phyloP scores from a whole-genome alignment of 2,329 filamentous ascomycete species.

The Metarhizium sp. region DNA sequence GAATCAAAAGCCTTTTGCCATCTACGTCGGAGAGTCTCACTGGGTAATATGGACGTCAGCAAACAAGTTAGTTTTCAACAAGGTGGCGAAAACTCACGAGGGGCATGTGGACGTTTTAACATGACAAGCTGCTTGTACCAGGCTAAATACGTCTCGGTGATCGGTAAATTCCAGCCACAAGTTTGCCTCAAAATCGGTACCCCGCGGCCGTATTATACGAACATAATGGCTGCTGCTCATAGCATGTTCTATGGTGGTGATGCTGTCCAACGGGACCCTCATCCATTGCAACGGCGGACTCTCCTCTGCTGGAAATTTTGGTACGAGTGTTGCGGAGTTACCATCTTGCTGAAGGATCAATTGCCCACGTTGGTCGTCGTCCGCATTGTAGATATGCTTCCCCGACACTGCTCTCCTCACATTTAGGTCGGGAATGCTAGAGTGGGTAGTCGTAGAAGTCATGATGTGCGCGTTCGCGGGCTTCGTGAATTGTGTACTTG shows the following conservation, averaged over 20 bases:
- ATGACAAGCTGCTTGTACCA: background rate
- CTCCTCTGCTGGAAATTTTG: background rate
- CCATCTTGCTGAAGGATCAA: conserved; percentile 3
- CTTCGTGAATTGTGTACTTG: conserved; percentile 11
- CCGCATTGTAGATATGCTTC: conserved; percentile 5
- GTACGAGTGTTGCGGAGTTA: background rate
- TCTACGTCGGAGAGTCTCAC: background rate
- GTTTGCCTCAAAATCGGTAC: background rate
- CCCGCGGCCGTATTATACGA: conserved; percentile 13
- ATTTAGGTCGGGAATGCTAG: background rate
- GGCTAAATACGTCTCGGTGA: background rate
- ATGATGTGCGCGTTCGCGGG: background rate
- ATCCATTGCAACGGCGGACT: conserved; percentile 5
- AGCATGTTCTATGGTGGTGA: conserved; percentile 8
- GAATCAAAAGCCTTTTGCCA: conserved; percentile 4
- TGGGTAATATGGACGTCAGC: background rate
- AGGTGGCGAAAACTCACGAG: background rate
- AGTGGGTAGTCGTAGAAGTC: background rate
- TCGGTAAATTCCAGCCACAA: conserved; percentile 15
- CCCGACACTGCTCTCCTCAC: conserved; percentile 18
- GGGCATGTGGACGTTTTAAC: background rate
- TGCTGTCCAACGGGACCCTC: conserved; percentile 2
- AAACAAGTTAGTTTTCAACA: too few species aligned
- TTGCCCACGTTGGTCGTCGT: background rate
- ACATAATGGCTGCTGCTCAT: conserved; percentile 11